Base-by-base conservation (phyloP, 164 flowering plant genomes). In the Vitis vinifera region DNA sequence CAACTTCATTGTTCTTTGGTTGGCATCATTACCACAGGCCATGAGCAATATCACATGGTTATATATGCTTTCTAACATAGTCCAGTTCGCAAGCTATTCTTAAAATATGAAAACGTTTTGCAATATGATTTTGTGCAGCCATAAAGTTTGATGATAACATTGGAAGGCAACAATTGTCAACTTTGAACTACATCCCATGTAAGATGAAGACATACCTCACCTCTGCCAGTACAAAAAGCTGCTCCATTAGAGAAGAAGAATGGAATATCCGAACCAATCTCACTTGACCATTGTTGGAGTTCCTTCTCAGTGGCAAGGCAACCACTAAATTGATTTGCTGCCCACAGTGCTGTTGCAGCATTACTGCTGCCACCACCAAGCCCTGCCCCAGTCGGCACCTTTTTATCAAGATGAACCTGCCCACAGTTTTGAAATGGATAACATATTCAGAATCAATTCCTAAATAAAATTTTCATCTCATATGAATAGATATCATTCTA, bases 281-380 rank as follows among this genome's bases (percentile, higher is more conserved):
- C 98, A 76, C 92, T 71, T 3, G 98, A 93, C 99, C 99, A 95
- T 71, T 93, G 94, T 77, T 90, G 98, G 70, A 95, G 97, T 57
- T 95, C 96, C 77, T 89, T 87, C 77, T 93, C 98, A 52, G 90
- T 78, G 16, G 91, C 97, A 81, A 79, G 70, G 81, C 89, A 69
- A 58, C 91, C 88, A 73, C 71, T 90, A 68, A 95, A 91, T 73
- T 91, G 98, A 80, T 95, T 95, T 68, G 97, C 98, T 55, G 99
- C 99, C 99, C 99, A 95, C 55, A 95, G 76, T 61, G 99, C 96
- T 69, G 99, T 95, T 44, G 98, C 99, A 71, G 99, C 99, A 85
- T 95, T 95, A 70, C 99, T 88, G 75, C 99, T 95, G 59, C 99
- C 99, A 70, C 99, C 99, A 59, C 99, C 99, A 71, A 95, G 96